Conservation (phyloP, 192 early-diverging fungal genomes). For the Umbelopsis ramanniana region DNA sequence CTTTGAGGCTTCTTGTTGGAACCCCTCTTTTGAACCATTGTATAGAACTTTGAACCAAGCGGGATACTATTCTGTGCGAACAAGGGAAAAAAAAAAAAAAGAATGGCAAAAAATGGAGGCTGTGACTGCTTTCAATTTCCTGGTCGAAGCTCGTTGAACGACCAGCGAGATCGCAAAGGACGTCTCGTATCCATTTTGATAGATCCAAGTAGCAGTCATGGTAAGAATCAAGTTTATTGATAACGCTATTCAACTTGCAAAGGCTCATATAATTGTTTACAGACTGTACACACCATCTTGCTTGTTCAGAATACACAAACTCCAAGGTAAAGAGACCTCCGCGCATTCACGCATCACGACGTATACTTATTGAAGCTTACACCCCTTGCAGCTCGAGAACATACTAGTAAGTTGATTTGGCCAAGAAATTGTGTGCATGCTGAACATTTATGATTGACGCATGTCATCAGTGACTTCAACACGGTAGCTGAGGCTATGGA, state of each 20-base stretch:
- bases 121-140: not conserved
- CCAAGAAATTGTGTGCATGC: not conserved
- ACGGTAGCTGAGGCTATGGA: constrained; percentile 24
- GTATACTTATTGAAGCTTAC: too few relatives aligned
- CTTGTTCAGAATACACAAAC: constrained; percentile 14
- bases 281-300: constrained; percentile 32
- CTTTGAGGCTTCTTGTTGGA: constrained; percentile 17
- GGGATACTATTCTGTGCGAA: not conserved
- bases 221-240: not conserved
- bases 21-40: constrained; percentile 8
- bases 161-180: not conserved
- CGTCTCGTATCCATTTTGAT: not conserved
- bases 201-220: not conserved
- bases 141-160: not conserved
- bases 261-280: not conserved
- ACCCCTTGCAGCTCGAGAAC: constrained; percentile 22
- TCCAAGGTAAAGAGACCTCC: constrained; percentile 20
- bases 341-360: not conserved
- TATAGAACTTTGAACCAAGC: not conserved
- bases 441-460: not conserved
- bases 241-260: too few relatives aligned
- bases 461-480: constrained; percentile 25
- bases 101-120: not conserved
- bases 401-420: constrained; percentile 27
- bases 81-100: not conserved